Percentiles rank a stretch among this genome's conserved stretches.
These are phyloP conservation scores for Dacryopinax primogenitus DNA, from an alignment of 768 basidiomycete species.

Conservation along the genomic window DNA sequence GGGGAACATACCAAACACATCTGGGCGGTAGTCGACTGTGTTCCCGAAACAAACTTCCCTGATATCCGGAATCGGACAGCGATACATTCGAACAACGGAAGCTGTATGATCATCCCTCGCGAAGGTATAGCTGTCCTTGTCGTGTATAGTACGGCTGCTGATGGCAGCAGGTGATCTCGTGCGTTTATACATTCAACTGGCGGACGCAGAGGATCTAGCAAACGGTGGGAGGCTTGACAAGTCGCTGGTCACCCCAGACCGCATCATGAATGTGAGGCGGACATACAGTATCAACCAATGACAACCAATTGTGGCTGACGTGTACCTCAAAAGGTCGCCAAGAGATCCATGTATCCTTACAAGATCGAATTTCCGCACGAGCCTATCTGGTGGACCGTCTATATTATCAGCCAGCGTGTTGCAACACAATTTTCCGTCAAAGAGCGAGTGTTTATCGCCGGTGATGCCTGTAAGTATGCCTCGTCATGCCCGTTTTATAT, in stretches of 20 bases:
- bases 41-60: slow-evolving; percentile 60
- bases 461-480: slow-evolving; percentile 13
- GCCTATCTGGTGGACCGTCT: slow-evolving; percentile 17
- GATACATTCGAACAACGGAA: slow-evolving; percentile 55
- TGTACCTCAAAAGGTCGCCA: slow-evolving; percentile 13
- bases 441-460: slow-evolving; percentile 15
- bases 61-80: slow-evolving; percentile 53
- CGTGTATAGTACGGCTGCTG: background rate
- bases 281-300: too few relatives aligned
- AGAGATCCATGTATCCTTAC: slow-evolving; percentile 22
- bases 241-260: slow-evolving; percentile 36
- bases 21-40: slow-evolving; percentile 70
- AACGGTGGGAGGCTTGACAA: slow-evolving; percentile 43
- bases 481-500: background rate
- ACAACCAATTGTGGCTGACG: background rate
- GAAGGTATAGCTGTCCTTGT: slow-evolving; percentile 11
- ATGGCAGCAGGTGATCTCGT: slow-evolving; percentile 28
- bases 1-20: slow-evolving; percentile 64
- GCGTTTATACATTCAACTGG: slow-evolving; percentile 58
- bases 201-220: slow-evolving; percentile 36
- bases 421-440: slow-evolving; percentile 12
- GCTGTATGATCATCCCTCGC: slow-evolving; percentile 63
- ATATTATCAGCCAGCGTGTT: slow-evolving; percentile 16
- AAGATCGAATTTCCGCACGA: slow-evolving; percentile 19
- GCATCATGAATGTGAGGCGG: slow-evolving; percentile 39